phyloP scores from a whole-genome alignment of 108 stramenopile species.

The Skeletonema potamos region DNA sequence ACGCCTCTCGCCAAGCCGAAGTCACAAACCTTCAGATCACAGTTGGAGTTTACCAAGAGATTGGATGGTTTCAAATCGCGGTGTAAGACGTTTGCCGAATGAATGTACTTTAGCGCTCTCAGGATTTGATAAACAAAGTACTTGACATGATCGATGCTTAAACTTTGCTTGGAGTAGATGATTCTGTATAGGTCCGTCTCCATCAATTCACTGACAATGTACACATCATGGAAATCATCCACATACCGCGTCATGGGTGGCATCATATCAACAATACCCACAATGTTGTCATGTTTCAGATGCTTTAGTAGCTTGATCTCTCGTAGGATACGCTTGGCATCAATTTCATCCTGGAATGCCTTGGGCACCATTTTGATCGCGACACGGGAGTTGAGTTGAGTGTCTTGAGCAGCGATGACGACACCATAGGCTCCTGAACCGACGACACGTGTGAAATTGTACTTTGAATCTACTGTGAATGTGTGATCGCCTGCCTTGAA shows the following conservation, averaged over 20 bases:
- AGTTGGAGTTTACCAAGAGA: constrained; percentile 98
- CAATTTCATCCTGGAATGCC: constrained; percentile 97
- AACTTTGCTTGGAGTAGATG: constrained; percentile 97
- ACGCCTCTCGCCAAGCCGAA: constrained; percentile 97
- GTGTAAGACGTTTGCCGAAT: constrained; percentile 98
- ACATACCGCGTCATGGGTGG: constrained; percentile 78
- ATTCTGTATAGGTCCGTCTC: constrained; percentile 99
- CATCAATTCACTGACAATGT: constrained; percentile 98
- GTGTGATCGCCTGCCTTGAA: constrained; percentile 85
- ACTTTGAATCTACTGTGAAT: constrained; percentile 84
- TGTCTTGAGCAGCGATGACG: constrained; percentile 89
- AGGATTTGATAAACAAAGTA: constrained; percentile 98
- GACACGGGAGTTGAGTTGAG: constrained; percentile 63
- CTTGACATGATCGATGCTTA: constrained; percentile 96
- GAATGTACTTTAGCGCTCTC: constrained; percentile 97
- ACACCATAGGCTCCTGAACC: constrained; percentile 99
- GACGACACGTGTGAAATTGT: constrained; percentile 79
- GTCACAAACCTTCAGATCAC: constrained; percentile 99
- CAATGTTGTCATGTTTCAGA: constrained; percentile 91
- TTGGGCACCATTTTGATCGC: constrained; percentile 98
- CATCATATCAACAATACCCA: constrained; percentile 87
- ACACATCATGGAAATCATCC: constrained; percentile 96
- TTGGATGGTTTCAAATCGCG: constrained; percentile 98
- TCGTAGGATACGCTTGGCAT: constrained; percentile 98
- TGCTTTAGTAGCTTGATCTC: constrained; percentile 97